Conservation (phyloP, 1,284 basidiomycete species). For the Ustilago curta region DNA sequence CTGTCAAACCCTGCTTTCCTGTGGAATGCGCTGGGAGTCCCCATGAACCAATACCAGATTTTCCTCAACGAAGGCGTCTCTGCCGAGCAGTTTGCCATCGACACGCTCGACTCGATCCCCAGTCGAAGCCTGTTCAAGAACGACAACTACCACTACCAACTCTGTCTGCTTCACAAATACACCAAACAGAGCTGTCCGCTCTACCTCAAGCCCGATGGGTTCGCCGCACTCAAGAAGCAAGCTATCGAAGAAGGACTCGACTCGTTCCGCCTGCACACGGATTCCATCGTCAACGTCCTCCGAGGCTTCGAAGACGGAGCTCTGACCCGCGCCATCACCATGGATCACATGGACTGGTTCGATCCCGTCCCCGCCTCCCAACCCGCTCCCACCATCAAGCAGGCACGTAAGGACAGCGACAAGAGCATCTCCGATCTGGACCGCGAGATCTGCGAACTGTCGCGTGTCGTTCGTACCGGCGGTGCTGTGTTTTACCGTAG, state of each 20-base stretch:
- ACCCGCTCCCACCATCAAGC: conserved; percentile 69
- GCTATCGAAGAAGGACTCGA: conserved; percentile 73
- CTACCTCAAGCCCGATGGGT: conserved; percentile 79
- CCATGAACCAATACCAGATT: conserved; percentile 80
- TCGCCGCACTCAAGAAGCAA: conserved; percentile 74
- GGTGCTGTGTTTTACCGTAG: conserved; percentile 80
- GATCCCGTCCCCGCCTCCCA: conserved; percentile 73
- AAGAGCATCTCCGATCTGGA: conserved; percentile 73
- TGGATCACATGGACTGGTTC: conserved; percentile 86
- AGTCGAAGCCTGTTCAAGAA: conserved; percentile 58
- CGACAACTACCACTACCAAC: conserved; percentile 70
- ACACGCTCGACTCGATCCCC: conserved; percentile 68
- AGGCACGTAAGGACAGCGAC: conserved; percentile 70
- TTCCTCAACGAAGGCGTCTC: conserved; percentile 76
- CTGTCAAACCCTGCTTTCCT: conserved; percentile 75
- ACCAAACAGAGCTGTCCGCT: conserved; percentile 78
- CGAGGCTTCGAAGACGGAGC: conserved; percentile 60
- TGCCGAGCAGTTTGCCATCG: conserved; percentile 67
- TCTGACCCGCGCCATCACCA: conserved; percentile 73
- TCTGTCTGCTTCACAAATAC: conserved; percentile 76
- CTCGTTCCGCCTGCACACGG: conserved; percentile 81
- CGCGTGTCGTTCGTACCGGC: conserved; percentile 75
- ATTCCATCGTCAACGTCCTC: conserved; percentile 79
- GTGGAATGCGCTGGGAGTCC: conserved; percentile 86
- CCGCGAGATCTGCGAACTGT: conserved; percentile 76